Evolutionary conservation across 2,329 filamentous ascomycete species (phyloP).

Genomic region (Cyphellophora attinorum): DNA sequence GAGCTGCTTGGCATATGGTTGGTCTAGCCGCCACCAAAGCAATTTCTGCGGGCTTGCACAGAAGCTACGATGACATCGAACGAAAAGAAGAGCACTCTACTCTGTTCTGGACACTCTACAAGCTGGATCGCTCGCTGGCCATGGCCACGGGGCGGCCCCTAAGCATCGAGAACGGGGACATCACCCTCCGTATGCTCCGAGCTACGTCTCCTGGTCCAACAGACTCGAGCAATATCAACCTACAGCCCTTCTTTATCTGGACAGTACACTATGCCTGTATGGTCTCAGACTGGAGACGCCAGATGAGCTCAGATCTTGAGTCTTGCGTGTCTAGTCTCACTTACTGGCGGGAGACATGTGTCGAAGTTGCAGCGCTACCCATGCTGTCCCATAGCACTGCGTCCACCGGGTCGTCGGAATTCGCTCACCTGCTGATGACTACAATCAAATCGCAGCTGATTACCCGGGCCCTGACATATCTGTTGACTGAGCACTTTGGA

Average conservation of each 20-base stretch:
- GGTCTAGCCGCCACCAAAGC: slow-evolving; percentile 4
- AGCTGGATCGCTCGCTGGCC: slow-evolving; percentile 1
- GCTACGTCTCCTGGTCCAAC: neutral
- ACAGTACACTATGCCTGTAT: slow-evolving; percentile 2
- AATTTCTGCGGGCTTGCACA: slow-evolving; percentile 2
- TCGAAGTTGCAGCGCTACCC: neutral
- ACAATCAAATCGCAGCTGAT: neutral
- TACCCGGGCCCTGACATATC: neutral
- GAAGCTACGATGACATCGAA: neutral
- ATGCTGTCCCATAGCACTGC: neutral
- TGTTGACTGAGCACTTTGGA: neutral
- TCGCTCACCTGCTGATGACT: too few relatives aligned
- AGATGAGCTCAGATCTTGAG: neutral
- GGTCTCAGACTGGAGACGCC: slow-evolving; percentile 2
- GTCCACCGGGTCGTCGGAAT: too few relatives aligned
- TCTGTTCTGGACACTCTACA: slow-evolving; percentile 5
- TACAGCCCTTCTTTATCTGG: slow-evolving; percentile 3
- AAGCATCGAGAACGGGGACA: slow-evolving; percentile 3
- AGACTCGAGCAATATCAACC: neutral
- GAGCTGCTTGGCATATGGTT: neutral
- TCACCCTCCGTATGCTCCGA: neutral
- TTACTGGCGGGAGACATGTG: slow-evolving; percentile 3
- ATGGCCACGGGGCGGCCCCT: slow-evolving; percentile 2
- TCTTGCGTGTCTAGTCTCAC: slow-evolving; percentile 1
- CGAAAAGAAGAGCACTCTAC: neutral